Base-by-base conservation (phyloP, 129 eudicot genomes). In the Erigeron canadensis region DNA sequence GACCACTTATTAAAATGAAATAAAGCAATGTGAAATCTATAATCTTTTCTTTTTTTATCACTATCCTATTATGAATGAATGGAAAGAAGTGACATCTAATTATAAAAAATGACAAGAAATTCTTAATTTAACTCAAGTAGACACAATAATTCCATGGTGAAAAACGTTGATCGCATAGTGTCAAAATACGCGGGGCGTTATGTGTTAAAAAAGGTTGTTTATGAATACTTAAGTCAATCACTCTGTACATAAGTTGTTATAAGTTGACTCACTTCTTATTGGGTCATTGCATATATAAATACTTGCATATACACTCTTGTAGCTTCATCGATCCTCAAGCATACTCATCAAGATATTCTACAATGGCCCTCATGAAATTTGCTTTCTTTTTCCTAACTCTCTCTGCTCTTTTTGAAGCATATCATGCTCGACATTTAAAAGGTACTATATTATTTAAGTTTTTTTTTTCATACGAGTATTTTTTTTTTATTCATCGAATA, bases 381-480 rank as follows among this genome's bases (percentile, higher is more conserved):
- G 59, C 68, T 72, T 21, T 72, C 59, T 44, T 72, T 58, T 45
- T 72, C 45, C 21, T 72, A 46, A 15, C 16, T 59, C 38, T 72
- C 34, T 59, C 6, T 13, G 10, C 76, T 59, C 46, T 60, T 59
- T 46, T 60, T 39, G 59, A 46, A 59, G 12, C 69, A 59, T 15
- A 72, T 62, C 59, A 72, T 45, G 76, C 69, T 72, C 69, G 77
- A 43, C 67, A 28, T 34, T 16, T 60, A 72, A 10, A 72, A 3
- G 69, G 69, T 72, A 59, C 28, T 60, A 37, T 22, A 22, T 8
- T 15, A 39, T 1, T 4, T 5, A 38, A 2, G 8, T 4, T 12
- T 5, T 18, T 7, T 4, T 6, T 21, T 5, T 1, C 10, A 10
- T 10, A 43, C n/a, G n/a, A n/a, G n/a, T n/a, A n/a, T n/a, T 65